Percentiles rank a stretch among this genome's conserved stretches.
phyloP scores from a whole-genome alignment of 228 moss, liverwort and hornwort species.

The Sphagnum magellanicum region DNA sequence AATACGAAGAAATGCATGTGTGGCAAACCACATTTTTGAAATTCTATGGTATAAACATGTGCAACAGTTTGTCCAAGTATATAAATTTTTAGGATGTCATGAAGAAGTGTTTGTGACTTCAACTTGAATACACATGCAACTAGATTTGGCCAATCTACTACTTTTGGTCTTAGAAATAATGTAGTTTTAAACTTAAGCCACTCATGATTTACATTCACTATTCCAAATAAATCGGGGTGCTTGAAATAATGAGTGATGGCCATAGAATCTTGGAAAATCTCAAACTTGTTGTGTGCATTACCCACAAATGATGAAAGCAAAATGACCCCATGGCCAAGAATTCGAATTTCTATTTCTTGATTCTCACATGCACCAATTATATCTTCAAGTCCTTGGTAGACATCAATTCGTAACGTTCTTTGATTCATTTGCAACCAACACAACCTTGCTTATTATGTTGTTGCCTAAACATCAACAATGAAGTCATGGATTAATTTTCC shows the following conservation, averaged over 20 bases:
- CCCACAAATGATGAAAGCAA: neutral
- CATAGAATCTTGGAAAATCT: neutral
- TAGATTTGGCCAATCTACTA: neutral
- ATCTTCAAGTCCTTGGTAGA: neutral
- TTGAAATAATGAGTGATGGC: neutral
- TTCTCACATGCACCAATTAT: neutral
- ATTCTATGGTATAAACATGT: slow-evolving; percentile 1
- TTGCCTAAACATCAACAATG: neutral
- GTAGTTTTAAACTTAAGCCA: neutral
- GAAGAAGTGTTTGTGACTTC: neutral
- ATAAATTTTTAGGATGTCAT: neutral
- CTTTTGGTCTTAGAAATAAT: neutral
- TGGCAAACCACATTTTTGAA: neutral
- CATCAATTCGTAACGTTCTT: neutral
- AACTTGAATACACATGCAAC: neutral
- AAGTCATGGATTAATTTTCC: neutral
- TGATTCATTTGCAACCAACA: neutral
- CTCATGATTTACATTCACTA: neutral
- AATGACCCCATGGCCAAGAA: neutral
- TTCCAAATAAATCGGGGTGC: neutral
- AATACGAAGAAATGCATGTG: neutral
- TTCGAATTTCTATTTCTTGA: neutral
- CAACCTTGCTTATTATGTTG: neutral
- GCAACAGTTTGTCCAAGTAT: neutral
- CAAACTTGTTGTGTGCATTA: neutral